These are phyloP conservation scores for Leishmania amazonensis DNA, from an alignment of 208 protist species.

Conservation along the genomic window DNA sequence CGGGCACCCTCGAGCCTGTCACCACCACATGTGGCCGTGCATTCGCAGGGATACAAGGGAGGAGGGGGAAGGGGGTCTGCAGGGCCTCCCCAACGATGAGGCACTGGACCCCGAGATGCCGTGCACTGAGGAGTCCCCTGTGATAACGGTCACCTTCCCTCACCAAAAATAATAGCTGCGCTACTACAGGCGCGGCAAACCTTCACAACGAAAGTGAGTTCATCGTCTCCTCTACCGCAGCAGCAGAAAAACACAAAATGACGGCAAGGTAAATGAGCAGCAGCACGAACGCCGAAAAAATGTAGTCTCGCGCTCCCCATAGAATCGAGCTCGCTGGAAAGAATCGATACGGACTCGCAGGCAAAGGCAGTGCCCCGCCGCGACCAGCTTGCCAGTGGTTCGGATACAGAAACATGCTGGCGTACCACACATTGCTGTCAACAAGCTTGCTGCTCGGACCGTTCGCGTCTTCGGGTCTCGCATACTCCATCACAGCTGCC, in stretches of 20 bases:
- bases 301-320: conserved; percentile 6
- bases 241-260: neutral
- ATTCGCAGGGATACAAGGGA: neutral
- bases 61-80: neutral
- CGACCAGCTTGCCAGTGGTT: conserved; percentile 77
- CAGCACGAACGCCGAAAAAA: conserved; percentile 15
- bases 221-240: neutral
- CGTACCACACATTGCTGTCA: conserved; percentile 80
- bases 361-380: conserved; percentile 29
- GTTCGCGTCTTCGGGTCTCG: conserved; percentile 27
- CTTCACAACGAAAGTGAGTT: neutral
- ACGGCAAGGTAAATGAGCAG: conserved; percentile 11
- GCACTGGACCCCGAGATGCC: neutral
- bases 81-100: neutral
- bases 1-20: neutral
- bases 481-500: neutral
- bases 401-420: conserved; percentile 74
- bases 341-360: conserved; percentile 15
- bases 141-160: neutral
- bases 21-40: neutral
- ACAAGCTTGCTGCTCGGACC: conserved; percentile 33
- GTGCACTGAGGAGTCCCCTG: neutral
- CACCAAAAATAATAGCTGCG: neutral
- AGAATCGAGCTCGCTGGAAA: conserved; percentile 13
- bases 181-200: neutral